These are phyloP conservation scores for Rhynchospora breviuscula DNA, from an alignment of 176 grass and related monocot species.

Conservation along the genomic window DNA sequence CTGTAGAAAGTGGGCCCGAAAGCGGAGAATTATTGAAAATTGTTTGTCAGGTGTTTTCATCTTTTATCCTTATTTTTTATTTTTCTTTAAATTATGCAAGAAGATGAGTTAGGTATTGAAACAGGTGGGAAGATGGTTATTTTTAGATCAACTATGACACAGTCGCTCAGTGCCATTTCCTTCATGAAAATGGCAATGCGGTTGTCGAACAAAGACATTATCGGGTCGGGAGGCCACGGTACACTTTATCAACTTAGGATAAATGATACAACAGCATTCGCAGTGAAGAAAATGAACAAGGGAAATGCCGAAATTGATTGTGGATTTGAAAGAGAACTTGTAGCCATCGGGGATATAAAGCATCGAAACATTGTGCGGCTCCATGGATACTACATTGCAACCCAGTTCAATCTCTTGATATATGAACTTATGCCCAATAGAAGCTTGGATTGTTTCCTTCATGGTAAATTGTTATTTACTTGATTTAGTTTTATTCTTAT, in stretches of 20 bases:
- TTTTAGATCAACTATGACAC: conserved; percentile 38
- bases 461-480: conserved; percentile 9
- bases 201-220: conserved; percentile 64
- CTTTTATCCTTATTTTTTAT: not conserved
- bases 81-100: not conserved
- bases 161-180: conserved; percentile 43
- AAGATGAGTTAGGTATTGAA: not conserved
- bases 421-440: conserved; percentile 88
- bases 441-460: conserved; percentile 57
- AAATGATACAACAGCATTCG: conserved; percentile 39
- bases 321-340: conserved; percentile 72
- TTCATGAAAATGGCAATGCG: conserved; percentile 51
- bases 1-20: conserved; percentile 70
- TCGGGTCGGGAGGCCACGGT: conserved; percentile 61
- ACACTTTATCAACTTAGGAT: conserved; percentile 57
- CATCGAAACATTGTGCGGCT: conserved; percentile 68
- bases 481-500: not conserved
- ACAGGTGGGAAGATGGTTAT: conserved; percentile 77
- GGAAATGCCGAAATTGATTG: conserved; percentile 47
- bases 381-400: conserved; percentile 58
- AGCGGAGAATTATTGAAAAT: conserved; percentile 58
- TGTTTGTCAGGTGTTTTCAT: conserved; percentile 39
- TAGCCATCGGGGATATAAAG: conserved; percentile 81
- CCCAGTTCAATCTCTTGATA: conserved; percentile 75
- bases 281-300: conserved; percentile 62